These are phyloP conservation scores for Colletotrichum noveboracense DNA, from an alignment of 2,329 filamentous ascomycete genomes.

Conservation along the genomic window DNA sequence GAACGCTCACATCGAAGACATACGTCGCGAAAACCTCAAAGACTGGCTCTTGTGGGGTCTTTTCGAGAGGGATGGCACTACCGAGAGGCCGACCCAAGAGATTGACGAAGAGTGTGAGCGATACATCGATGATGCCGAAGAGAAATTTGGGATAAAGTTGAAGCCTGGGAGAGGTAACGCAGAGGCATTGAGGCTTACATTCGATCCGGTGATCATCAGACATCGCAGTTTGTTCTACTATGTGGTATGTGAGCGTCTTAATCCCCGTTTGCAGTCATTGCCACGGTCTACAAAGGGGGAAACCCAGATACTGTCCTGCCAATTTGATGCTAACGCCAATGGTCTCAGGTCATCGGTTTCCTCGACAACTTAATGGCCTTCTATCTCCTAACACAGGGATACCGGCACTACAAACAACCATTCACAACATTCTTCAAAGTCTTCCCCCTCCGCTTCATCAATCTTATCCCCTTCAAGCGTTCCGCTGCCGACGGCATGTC, in stretches of 20 bases:
- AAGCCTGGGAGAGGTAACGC: slow-evolving; percentile 57
- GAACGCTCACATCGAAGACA: slow-evolving; percentile 54
- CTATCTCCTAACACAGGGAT: slow-evolving; percentile 34
- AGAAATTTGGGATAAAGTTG: slow-evolving; percentile 52
- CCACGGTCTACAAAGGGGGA: not conserved
- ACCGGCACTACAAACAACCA: slow-evolving; percentile 52
- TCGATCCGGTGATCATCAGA: slow-evolving; percentile 62
- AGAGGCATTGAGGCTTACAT: slow-evolving; percentile 58
- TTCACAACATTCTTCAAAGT: slow-evolving; percentile 46
- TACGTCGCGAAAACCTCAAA: slow-evolving; percentile 63
- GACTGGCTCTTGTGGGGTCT: slow-evolving; percentile 68
- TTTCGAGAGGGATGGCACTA: slow-evolving; percentile 45
- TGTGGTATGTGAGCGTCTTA: slow-evolving; percentile 40
- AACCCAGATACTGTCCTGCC: not conserved
- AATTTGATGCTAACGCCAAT: not conserved
- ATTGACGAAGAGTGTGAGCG: slow-evolving; percentile 60
- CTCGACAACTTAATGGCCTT: slow-evolving; percentile 44
- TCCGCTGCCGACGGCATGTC: slow-evolving; percentile 54
- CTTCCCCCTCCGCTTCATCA: slow-evolving; percentile 60
- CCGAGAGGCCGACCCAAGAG: slow-evolving; percentile 38
- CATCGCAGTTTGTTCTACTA: slow-evolving; percentile 64
- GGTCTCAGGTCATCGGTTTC: slow-evolving; percentile 45
- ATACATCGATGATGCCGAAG: slow-evolving; percentile 58
- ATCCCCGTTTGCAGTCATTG: not conserved
- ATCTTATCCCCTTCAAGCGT: slow-evolving; percentile 45